A percentile compares a stretch with the other conserved stretches of the same genome.
These are phyloP conservation scores for Beauveria australis DNA, from an alignment of 2,329 filamentous ascomycete species.

Conservation along the genomic window DNA sequence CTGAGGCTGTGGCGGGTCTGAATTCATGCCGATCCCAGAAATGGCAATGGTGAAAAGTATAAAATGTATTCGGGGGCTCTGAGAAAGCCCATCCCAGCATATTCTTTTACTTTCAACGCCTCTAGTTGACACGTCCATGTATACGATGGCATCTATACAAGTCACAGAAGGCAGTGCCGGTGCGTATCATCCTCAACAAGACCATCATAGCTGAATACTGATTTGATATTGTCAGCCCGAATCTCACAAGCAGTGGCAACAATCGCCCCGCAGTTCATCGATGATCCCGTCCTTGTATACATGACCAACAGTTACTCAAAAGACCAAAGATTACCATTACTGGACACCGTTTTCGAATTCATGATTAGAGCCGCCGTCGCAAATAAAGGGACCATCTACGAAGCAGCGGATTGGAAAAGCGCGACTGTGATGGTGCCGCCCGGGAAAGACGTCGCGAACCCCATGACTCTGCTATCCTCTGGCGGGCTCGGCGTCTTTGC, in stretches of 20 bases:
- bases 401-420: not conserved
- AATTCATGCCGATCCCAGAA: not conserved
- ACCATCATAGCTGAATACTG: not conserved
- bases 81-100: not conserved
- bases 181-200: not conserved
- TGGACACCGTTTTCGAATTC: not conserved
- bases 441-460: not conserved
- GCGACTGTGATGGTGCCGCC: not conserved
- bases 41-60: not conserved
- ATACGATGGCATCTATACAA: not conserved
- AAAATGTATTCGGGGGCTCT: not conserved
- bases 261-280: slow-evolving; percentile 19
- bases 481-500: not conserved
- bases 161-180: not conserved
- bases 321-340: not conserved
- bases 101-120: not conserved
- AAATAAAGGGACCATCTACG: not conserved
- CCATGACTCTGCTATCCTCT: not conserved
- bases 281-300: not conserved
- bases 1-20: not conserved
- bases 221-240: not conserved
- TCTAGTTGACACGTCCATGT: not conserved
- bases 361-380: not conserved
- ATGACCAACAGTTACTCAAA: not conserved
- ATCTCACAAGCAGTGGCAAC: not conserved